These are phyloP conservation scores for Pulicaria dysenterica DNA, from an alignment of 129 eudicot species.

Conservation along the genomic window DNA sequence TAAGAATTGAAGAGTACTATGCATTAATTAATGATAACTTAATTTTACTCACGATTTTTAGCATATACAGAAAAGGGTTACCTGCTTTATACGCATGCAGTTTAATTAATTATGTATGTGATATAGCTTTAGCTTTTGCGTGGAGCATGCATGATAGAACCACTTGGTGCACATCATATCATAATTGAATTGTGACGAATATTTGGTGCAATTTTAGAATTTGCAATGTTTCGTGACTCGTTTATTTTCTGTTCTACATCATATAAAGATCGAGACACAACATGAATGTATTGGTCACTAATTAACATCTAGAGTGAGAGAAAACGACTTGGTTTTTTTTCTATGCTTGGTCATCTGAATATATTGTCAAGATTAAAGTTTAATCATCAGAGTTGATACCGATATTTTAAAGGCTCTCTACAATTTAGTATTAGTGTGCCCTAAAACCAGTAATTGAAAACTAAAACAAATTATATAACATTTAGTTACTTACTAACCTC, in stretches of 20 bases:
- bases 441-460: too few species aligned
- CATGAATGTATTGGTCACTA: too few species aligned
- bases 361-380: too few species aligned
- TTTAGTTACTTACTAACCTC: too few species aligned
- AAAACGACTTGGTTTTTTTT: not conserved
- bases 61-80: constrained; percentile 6
- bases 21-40: not conserved
- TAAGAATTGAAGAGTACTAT: too few species aligned
- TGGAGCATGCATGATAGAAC: constrained; percentile 28
- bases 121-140: constrained; percentile 32
- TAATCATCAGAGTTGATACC: too few species aligned
- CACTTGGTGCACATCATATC: constrained; percentile 14
- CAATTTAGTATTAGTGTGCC: too few species aligned
- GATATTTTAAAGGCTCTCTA: too few species aligned
- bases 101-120: constrained; percentile 14
- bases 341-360: too few species aligned
- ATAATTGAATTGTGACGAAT: constrained; percentile 5
- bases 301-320: not conserved
- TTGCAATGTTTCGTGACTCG: not conserved
- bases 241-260: not conserved
- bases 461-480: too few species aligned
- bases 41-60: not conserved
- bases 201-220: not conserved
- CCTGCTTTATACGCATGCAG: constrained; percentile 42
- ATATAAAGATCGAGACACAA: too few species aligned